Conservation (phyloP, 306 rosid species). For the Prunus campanulata region DNA sequence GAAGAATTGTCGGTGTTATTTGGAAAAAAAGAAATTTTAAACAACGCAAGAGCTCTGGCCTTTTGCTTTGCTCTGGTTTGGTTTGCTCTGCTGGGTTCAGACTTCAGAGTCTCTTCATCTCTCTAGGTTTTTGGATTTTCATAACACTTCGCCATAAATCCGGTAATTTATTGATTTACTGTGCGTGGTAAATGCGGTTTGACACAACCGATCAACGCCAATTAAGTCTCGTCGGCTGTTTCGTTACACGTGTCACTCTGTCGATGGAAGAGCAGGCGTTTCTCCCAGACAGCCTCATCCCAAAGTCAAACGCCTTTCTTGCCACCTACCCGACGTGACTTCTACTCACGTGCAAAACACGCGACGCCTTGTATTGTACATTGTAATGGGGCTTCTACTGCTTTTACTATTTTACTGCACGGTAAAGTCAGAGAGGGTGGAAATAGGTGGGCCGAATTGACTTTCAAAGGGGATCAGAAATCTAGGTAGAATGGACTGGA, state of each 20-base stretch:
- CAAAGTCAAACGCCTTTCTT: constrained; percentile 55
- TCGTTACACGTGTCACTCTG: constrained; percentile 33
- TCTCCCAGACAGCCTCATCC: constrained; percentile 15
- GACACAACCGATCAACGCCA: constrained; percentile 46
- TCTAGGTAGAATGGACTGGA: no score
- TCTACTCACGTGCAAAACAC: not conserved
- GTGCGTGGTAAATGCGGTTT: constrained; percentile 48
- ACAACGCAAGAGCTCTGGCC: constrained; percentile 1
- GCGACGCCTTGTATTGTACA: not conserved
- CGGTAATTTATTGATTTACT: constrained; percentile 51
- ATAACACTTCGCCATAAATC: constrained; percentile 32
- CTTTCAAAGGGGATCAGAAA: no score
- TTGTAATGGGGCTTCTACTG: no score
- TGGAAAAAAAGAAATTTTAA: not conserved
- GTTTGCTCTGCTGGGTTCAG: not conserved
- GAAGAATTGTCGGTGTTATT: constrained; percentile 27
- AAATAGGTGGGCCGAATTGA: not conserved
- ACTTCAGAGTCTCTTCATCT: constrained; percentile 6
- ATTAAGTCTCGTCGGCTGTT: constrained; percentile 34
- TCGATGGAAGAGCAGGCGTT: constrained; percentile 33
- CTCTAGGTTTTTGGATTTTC: constrained; percentile 9
- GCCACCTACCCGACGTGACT: constrained; percentile 16
- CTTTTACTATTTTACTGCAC: not conserved
- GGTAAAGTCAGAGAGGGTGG: not conserved
- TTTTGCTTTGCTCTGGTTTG: not conserved